Conservation (phyloP, 306 rosid species). For the Prunus mira region DNA sequence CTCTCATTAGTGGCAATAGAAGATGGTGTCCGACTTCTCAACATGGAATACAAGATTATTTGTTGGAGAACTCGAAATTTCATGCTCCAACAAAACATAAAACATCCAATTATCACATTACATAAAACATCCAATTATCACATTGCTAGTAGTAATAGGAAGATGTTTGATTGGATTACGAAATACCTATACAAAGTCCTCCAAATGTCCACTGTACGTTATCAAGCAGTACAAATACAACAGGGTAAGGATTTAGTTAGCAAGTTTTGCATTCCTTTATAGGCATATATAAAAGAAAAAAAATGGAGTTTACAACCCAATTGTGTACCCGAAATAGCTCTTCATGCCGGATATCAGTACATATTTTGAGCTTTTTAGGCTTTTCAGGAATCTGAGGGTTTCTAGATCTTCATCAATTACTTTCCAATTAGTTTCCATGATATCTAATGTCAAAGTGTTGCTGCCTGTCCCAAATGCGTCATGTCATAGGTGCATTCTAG, state of each 20-base stretch:
- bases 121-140: not conserved
- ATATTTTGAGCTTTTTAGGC: not conserved
- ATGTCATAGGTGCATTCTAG: not conserved
- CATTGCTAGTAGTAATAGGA: not conserved
- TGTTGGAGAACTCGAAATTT: no score
- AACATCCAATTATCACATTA: not conserved
- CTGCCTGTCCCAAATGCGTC: not conserved
- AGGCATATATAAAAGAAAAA: not conserved
- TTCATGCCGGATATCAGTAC: no score
- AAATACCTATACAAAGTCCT: slow-evolving; percentile 62
- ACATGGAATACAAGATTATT: no score
- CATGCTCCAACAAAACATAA: not conserved
- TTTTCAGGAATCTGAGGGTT: no score
- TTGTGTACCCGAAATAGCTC: no score
- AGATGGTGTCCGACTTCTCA: no score
- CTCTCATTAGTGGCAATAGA: no score
- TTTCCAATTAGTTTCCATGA: not conserved
- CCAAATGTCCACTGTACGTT: slow-evolving; percentile 63
- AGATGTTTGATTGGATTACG: not conserved
- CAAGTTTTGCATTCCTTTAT: not conserved
- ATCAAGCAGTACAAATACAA: not conserved
- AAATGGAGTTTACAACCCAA: no score
- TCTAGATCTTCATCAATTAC: no score
- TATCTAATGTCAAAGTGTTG: not conserved
- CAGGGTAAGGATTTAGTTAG: not conserved